Conservation (phyloP, 345 rosid species). For the Eucalyptus virginea region DNA sequence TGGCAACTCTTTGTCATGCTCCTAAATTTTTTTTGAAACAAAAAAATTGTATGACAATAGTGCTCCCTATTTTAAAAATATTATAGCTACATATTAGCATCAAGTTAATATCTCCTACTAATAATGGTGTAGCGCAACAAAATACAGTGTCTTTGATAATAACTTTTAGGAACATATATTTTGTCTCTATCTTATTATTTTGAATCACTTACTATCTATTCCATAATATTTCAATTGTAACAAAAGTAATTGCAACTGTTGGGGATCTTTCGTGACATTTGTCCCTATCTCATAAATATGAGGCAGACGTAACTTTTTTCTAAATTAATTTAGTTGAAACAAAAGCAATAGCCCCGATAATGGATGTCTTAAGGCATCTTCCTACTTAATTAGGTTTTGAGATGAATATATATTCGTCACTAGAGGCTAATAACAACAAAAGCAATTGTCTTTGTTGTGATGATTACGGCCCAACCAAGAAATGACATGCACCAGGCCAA, state of each 20-base stretch:
- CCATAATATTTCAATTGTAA: background rate
- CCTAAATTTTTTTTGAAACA: background rate
- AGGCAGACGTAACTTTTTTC: background rate
- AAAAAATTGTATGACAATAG: background rate
- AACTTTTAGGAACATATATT: background rate
- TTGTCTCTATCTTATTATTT: background rate
- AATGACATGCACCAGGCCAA: background rate
- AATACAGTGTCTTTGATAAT: background rate
- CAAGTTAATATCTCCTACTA: background rate
- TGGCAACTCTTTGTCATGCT: background rate
- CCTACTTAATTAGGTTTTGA: background rate
- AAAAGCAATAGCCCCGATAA: background rate
- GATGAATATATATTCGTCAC: background rate
- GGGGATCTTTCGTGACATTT: background rate
- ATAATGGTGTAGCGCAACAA: background rate
- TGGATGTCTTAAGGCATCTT: background rate
- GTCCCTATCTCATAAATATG: background rate
- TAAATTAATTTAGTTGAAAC: background rate
- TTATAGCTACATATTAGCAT: background rate
- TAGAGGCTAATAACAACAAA: background rate
- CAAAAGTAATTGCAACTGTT: background rate
- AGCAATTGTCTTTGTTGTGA: background rate
- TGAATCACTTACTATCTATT: background rate
- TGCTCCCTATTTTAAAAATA: background rate
- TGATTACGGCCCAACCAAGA: background rate